phyloP scores from a whole-genome alignment of 768 basidiomycete species.

The Tylopilus sp. region DNA sequence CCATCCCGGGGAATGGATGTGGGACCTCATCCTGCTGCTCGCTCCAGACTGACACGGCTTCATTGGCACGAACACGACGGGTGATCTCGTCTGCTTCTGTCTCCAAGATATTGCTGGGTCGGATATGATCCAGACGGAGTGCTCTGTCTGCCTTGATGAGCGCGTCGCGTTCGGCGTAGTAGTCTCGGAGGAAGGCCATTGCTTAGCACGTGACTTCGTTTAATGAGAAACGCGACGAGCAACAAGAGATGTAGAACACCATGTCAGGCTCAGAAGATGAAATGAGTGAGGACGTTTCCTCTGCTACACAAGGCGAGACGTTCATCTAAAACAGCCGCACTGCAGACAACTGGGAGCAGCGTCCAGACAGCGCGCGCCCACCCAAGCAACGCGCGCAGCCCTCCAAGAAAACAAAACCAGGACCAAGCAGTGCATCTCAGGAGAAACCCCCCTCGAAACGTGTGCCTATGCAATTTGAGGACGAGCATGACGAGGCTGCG shows the following conservation, averaged over 20 bases:
- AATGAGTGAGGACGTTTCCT: constrained; percentile 24
- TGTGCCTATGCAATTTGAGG: background rate
- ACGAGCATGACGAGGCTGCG: background rate
- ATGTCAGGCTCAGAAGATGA: constrained; percentile 33
- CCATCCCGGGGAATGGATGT: constrained; percentile 76
- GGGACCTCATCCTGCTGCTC: constrained; percentile 48
- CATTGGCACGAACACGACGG: constrained; percentile 50
- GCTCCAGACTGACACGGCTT: constrained; percentile 59
- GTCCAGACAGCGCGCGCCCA: constrained; percentile 3
- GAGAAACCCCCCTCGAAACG: constrained; percentile 21
- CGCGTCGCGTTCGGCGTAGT: constrained; percentile 24
- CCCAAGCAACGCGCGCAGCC: constrained; percentile 16
- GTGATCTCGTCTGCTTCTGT: constrained; percentile 54
- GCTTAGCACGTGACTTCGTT: constrained; percentile 9
- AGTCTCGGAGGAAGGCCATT: constrained; percentile 17
- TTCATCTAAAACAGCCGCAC: constrained; percentile 26
- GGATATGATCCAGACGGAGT: constrained; percentile 45
- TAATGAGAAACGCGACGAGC: background rate
- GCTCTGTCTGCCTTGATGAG: constrained; percentile 43
- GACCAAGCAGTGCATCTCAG: constrained; percentile 9
- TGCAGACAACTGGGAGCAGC: constrained; percentile 23
- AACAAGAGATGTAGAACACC: no score
- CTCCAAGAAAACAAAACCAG: constrained; percentile 17
- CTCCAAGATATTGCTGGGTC: constrained; percentile 37
- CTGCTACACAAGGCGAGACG: constrained; percentile 1